Percentiles rank a stretch among this genome's conserved stretches.
Conservation (phyloP, 305 asterid genomes). For the Caryopteris hybrid region DNA sequence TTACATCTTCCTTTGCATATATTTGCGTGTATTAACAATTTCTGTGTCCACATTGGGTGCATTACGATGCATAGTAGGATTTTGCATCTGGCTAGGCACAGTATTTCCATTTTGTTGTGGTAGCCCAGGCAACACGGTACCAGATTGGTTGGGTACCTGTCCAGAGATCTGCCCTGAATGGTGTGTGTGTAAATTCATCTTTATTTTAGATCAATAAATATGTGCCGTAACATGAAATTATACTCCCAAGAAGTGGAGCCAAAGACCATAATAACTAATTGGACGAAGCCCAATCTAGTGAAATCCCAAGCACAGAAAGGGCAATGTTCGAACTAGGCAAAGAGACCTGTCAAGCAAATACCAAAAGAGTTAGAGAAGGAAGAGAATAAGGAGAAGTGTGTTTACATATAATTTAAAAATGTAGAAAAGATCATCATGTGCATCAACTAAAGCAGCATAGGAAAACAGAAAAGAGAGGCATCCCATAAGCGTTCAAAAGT, state of each 20-base stretch:
- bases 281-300: conserved; percentile 7
- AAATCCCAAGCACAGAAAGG: conserved; percentile 11
- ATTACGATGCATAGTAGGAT: conserved; percentile 49
- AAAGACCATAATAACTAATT: conserved; percentile 18
- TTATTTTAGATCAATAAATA: conserved; percentile 21
- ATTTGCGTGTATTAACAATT: conserved; percentile 38
- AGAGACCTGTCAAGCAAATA: conserved; percentile 28
- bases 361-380: conserved; percentile 12
- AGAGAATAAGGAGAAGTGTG: neutral
- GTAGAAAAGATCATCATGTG: neutral
- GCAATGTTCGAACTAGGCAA: conserved; percentile 8
- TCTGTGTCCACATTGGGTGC: conserved; percentile 54
- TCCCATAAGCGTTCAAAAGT: neutral
- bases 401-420: neutral
- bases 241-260: conserved; percentile 15
- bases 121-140: conserved; percentile 44
- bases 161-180: conserved; percentile 76
- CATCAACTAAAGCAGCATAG: neutral
- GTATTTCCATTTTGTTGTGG: conserved; percentile 68
- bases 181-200: conserved; percentile 75
- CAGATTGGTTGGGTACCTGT: conserved; percentile 66
- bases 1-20: conserved; percentile 67
- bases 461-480: conserved; percentile 3
- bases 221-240: conserved; percentile 20
- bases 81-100: conserved; percentile 63